Base-by-base conservation (phyloP, 306 rosid genomes). In the Vicia sativa region DNA sequence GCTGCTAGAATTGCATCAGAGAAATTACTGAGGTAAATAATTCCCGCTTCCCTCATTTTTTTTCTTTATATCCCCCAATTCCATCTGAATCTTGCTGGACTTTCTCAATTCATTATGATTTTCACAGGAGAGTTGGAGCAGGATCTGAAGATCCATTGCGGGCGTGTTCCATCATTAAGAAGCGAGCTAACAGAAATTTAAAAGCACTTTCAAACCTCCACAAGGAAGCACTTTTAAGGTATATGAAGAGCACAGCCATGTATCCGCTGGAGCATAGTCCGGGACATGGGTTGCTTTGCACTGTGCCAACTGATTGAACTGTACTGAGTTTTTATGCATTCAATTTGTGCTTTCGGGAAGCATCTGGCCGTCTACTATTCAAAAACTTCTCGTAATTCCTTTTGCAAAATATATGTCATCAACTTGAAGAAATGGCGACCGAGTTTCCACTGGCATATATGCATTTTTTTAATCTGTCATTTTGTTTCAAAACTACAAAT, bases 1-100 rank as follows among this genome's bases (percentile, higher is more conserved):
- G 86, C 86, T 3, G 96, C 97, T 71, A 83, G 96, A 79, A 81
- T 88, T 76, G 90, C 95, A 57, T 83, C 98, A 16, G 96, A 88
- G 84, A 93, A 90, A 80, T 62, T 84, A 70, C 75, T 90, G 70
- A 78, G 91, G 97, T 88, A 85, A 70, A 68, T 37, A 15, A 61
- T 41, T 12, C 14, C 12, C 26, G 58, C 38, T 1, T 11, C 26
- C 8, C 37, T 45, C 7, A 21, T 26, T 25, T 58, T 31, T 6
- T 19, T 44, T 26, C 31, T 19, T 42, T 34, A 13, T 71, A 75
- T 29, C 31, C 62, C 29, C 5, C 23, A 21, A 21, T 21, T 21
- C 23, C 38, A 67, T 78, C 61, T 29, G 39, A 37, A 64, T 67
- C 26, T 68, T 23, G 68, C 58, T 62, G 43, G 15, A 52, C 10